Percentiles rank a stretch among this genome's conserved stretches.
phyloP scores from a whole-genome alignment of 2,329 filamentous ascomycete genomes.

The Colletotrichum ledebouriae region DNA sequence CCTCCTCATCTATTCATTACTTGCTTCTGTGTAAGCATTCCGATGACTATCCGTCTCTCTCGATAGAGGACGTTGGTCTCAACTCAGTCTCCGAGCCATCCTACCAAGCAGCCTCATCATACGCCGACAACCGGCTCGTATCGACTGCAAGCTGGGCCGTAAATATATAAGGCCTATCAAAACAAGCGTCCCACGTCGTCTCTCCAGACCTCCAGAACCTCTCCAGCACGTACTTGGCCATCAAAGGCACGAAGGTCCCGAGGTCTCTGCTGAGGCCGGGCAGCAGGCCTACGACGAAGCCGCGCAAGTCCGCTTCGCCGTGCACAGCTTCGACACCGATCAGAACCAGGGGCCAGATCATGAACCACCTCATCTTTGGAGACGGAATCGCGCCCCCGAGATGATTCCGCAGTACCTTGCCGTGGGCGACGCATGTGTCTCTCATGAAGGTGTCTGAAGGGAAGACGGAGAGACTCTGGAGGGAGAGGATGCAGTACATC shows the following conservation, averaged over 20 bases:
- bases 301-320: neutral
- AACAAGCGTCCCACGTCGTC: constrained; percentile 30
- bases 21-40: too few species aligned
- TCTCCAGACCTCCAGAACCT: constrained; percentile 24
- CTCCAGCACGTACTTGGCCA: constrained; percentile 11
- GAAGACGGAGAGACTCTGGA: constrained; percentile 51
- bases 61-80: too few species aligned
- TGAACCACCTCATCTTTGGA: constrained; percentile 18
- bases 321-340: constrained; percentile 22
- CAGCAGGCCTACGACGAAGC: constrained; percentile 18
- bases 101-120: neutral
- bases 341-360: constrained; percentile 25
- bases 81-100: neutral
- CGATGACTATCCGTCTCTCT: too few species aligned
- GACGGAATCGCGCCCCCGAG: constrained; percentile 4
- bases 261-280: constrained; percentile 20
- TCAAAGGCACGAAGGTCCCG: constrained; percentile 19
- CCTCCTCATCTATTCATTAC: too few species aligned
- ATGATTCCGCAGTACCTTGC: neutral
- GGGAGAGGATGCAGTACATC: constrained; percentile 54
- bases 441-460: constrained; percentile 32
- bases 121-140: constrained; percentile 17
- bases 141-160: constrained; percentile 45
- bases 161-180: constrained; percentile 27
- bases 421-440: neutral